Evolutionary conservation across 805 yeast genomes (phyloP), one percentile per base, ranked within the genome.

Genomic region (Metschnikowia santaceciliae): DNA sequence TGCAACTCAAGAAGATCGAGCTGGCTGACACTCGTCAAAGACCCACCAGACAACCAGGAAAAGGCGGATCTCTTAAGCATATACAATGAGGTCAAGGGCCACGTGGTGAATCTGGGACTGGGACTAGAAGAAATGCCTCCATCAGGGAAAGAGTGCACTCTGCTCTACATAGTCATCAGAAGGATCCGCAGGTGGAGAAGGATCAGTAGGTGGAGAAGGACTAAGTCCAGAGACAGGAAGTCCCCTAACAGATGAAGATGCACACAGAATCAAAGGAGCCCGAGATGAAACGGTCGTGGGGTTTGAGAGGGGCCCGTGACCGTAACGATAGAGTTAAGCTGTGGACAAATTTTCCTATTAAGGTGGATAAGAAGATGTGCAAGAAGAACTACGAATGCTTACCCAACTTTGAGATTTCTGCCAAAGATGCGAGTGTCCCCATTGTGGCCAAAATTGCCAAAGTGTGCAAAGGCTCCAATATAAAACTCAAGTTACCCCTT

Each of bases 251-350:
- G 19, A 61, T 61, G 26, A 68, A 66, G 26, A 36, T 58, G 11
- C 61, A 62, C 40, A 55, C 76, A 71, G 75, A 47, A 52, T 75
- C 64, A 13, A 68, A 69, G 50, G 65, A 68, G 11, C 62, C 68
- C 39, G 64, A 65, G 48, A 42, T 51, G 22, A 63, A 69, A 45
- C 52, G 48, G 22, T 61, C 38, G 68, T 62, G 74, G 57, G 77
- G 74, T 35, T 62, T 69, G 45, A 67, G 71, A 19, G 85, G 90
- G 90, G 90, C 84, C 56, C 79, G 76, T 47, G 74, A 74, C 13
- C 54, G 88, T 44, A 88, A 82, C 40, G 63, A 62, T 10, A 65
- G 90, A 35, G 88, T 85, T 5, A 62, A 66, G 6, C 80, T 72
- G 59, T 85, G 90, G 90, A 65, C 88, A 48, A 61, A 59, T 7